Conservation (phyloP, 1,284 basidiomycete genomes). For the Leccinum fuscescens region DNA sequence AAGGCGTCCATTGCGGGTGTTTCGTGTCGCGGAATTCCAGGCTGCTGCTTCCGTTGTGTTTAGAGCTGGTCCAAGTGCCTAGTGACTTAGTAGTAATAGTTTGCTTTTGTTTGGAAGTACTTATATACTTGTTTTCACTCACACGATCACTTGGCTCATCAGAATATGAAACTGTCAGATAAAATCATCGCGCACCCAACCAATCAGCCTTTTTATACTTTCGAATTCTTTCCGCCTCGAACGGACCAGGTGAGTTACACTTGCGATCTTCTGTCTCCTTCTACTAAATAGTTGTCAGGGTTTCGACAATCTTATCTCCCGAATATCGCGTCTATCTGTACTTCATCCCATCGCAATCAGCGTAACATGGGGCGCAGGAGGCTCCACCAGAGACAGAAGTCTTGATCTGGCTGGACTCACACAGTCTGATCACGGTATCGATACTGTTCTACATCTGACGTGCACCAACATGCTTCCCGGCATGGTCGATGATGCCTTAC, state of each 20-base stretch:
- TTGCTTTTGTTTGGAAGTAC: slow-evolving; percentile 28
- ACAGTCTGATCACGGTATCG: slow-evolving; percentile 68
- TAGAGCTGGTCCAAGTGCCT: slow-evolving; percentile 16
- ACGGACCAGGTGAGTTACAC: slow-evolving; percentile 67
- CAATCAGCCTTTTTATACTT: slow-evolving; percentile 72
- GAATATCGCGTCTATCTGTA: slow-evolving; percentile 71
- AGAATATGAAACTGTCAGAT: slow-evolving; percentile 60
- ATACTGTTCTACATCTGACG: slow-evolving; percentile 92
- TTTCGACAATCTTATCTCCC: slow-evolving; percentile 80
- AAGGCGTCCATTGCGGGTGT: slow-evolving; percentile 42
- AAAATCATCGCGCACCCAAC: slow-evolving; percentile 50
- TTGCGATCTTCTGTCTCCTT: slow-evolving; percentile 6
- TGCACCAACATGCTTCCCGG: slow-evolving; percentile 96
- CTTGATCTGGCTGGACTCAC: slow-evolving; percentile 81
- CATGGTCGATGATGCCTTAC: slow-evolving; percentile 81
- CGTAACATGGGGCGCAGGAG: slow-evolving; percentile 97
- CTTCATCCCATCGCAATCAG: slow-evolving; percentile 79
- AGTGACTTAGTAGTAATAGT: slow-evolving; percentile 9
- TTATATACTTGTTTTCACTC: neutral
- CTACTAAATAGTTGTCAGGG: slow-evolving; percentile 49
- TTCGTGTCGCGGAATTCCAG: neutral
- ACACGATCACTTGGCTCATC: neutral
- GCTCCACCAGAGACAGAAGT: slow-evolving; percentile 85
- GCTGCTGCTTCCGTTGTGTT: neutral
- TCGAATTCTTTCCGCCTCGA: slow-evolving; percentile 95